Conservation (phyloP, 169 alveolate genomes). For the Plasmodium malariae region DNA sequence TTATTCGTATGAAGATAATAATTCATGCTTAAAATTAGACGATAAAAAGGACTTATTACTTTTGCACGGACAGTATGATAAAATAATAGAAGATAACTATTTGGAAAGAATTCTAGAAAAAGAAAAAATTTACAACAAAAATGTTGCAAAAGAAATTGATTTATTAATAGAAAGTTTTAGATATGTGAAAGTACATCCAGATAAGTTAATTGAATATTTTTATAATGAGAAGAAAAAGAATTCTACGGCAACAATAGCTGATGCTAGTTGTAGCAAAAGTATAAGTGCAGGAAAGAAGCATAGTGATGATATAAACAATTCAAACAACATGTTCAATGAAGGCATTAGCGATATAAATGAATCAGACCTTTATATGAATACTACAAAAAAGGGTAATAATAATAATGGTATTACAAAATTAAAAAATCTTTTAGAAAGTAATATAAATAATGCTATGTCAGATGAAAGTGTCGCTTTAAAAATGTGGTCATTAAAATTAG, state of each 20-base stretch:
- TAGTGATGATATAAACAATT: neutral
- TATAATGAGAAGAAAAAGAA: neutral
- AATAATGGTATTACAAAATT: neutral
- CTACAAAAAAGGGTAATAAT: neutral
- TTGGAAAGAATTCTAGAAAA: conserved; percentile 38
- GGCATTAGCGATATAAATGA: neutral
- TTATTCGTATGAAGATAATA: neutral
- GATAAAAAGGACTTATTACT: conserved; percentile 21
- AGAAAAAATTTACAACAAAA: conserved; percentile 39
- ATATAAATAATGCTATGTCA: neutral
- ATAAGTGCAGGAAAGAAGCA: neutral
- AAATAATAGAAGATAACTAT: conserved; percentile 13
- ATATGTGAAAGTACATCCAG: conserved; percentile 36
- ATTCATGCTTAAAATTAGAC: conserved; percentile 6
- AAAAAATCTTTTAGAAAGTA: neutral
- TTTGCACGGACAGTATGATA: conserved; percentile 40
- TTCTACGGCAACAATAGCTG: neutral
- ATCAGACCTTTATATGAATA: neutral
- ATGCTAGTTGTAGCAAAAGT: neutral
- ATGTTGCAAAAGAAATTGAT: conserved; percentile 45
- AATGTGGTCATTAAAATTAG: conserved; percentile 41
- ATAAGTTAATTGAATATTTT: conserved; percentile 23
- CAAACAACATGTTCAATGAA: neutral
- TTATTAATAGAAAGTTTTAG: conserved; percentile 28
- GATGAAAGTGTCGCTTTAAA: conserved; percentile 18